Conservation (phyloP, 495 filamentous ascomycete species). For the Lichina pygmaea region DNA sequence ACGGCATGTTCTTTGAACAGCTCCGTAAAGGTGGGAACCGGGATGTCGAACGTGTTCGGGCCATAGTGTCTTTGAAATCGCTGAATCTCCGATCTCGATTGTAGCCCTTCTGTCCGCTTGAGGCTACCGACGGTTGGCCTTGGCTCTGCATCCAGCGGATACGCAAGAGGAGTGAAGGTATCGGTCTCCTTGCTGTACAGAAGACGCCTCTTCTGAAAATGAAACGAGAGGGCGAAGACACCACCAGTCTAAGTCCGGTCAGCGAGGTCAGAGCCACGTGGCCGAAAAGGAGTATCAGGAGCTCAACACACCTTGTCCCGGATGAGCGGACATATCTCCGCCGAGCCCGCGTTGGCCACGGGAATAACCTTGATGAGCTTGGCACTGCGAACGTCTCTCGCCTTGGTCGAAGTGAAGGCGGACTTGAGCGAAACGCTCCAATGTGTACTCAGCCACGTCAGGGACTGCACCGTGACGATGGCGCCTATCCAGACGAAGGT, state of each 20-base stretch:
- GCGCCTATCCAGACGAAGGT: constrained; percentile 79
- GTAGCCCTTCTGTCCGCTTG: constrained; percentile 51
- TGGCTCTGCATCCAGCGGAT: constrained; percentile 63
- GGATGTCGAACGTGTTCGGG: constrained; percentile 91
- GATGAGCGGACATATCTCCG: constrained; percentile 64
- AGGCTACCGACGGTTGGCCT: constrained; percentile 49
- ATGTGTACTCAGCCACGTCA: constrained; percentile 87
- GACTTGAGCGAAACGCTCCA: constrained; percentile 80
- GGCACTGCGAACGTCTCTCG: constrained; percentile 48
- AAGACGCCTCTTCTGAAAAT: constrained; percentile 96
- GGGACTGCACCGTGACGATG: constrained; percentile 65
- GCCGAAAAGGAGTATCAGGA: not conserved
- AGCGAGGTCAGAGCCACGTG: not conserved
- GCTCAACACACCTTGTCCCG: constrained; percentile 36
- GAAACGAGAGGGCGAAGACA: constrained; percentile 57
- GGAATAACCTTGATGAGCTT: constrained; percentile 82
- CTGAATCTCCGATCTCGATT: constrained; percentile 40
- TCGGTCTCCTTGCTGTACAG: constrained; percentile 45
- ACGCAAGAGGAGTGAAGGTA: constrained; percentile 55
- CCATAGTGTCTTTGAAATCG: constrained; percentile 79
- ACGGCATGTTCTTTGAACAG: constrained; percentile 97
- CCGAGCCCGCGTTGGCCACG: constrained; percentile 59
- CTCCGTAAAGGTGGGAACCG: constrained; percentile 82
- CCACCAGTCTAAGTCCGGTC: constrained; percentile 24
- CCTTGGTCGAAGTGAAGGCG: constrained; percentile 51